Conservation (phyloP, 2,329 filamentous ascomycete species). For the Exophiala sp. region DNA sequence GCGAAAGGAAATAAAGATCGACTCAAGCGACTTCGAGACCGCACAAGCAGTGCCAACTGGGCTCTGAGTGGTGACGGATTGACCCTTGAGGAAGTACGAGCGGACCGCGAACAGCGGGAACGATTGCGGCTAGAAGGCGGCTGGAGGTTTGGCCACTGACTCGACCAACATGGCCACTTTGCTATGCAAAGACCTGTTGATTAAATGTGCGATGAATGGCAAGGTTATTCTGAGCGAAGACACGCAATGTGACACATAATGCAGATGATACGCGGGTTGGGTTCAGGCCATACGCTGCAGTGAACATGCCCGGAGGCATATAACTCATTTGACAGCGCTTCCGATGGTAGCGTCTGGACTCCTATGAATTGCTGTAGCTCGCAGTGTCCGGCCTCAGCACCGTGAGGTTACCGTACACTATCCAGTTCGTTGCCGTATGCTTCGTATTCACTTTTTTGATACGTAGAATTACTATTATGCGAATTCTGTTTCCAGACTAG, state of each 20-base stretch:
- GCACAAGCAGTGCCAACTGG: slow-evolving; percentile 96
- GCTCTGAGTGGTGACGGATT: slow-evolving; percentile 66
- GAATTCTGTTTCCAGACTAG: background rate
- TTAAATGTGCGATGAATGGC: background rate
- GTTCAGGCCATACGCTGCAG: background rate
- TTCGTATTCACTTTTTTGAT: too few relatives aligned
- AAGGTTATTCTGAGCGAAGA: background rate
- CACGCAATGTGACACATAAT: background rate
- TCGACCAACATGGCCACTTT: too few relatives aligned
- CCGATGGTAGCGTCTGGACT: too few relatives aligned
- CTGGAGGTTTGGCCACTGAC: slow-evolving; percentile 59
- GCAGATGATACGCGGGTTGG: background rate
- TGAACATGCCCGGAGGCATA: background rate
- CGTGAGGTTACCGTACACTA: too few relatives aligned
- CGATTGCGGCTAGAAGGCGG: slow-evolving; percentile 74
- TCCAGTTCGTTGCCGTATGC: too few relatives aligned
- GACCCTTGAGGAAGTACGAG: slow-evolving; percentile 79
- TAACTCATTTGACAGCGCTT: too few relatives aligned
- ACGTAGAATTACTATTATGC: background rate
- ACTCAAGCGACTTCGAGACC: slow-evolving; percentile 78
- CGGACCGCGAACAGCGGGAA: slow-evolving; percentile 72
- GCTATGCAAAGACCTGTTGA: background rate
- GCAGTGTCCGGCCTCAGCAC: too few relatives aligned
- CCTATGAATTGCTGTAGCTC: too few relatives aligned
- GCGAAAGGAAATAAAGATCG: slow-evolving; percentile 71